Conservation (phyloP, 2,329 filamentous ascomycete species). For the Trichoderma atroviride region DNA sequence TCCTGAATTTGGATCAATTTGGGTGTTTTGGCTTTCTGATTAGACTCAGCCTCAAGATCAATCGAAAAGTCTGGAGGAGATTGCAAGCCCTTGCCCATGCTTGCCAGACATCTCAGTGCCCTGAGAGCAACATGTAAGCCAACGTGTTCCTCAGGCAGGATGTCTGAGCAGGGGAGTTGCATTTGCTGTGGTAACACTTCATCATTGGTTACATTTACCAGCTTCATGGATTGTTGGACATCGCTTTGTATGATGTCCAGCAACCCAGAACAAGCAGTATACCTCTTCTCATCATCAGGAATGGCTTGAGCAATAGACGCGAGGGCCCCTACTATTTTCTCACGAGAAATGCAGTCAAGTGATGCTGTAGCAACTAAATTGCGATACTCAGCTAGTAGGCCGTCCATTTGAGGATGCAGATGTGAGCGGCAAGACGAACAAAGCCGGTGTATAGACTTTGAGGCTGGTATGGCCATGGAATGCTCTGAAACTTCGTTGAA, state of each 20-base stretch:
- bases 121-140: conserved; percentile 53
- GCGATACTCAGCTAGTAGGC: conserved; percentile 73
- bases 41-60: conserved; percentile 61
- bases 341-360: conserved; percentile 70
- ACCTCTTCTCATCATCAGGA: conserved; percentile 57
- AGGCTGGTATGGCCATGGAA: conserved; percentile 66
- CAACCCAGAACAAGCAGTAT: conserved; percentile 59
- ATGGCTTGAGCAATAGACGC: conserved; percentile 76
- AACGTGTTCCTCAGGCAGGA: conserved; percentile 46
- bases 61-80: conserved; percentile 67
- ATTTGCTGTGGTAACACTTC: not conserved
- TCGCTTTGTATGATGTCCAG: conserved; percentile 65
- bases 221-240: conserved; percentile 36
- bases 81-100: conserved; percentile 73
- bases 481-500: conserved; percentile 69
- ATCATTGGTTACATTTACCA: conserved; percentile 27
- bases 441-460: conserved; percentile 72
- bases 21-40: not conserved
- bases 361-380: conserved; percentile 56
- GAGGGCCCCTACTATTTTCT: conserved; percentile 73
- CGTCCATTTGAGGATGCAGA: conserved; percentile 66
- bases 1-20: conserved; percentile 45
- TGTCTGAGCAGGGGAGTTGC: conserved; percentile 36
- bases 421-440: conserved; percentile 74
- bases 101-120: conserved; percentile 68